A percentile compares a stretch with the other conserved stretches of the same genome.
These are phyloP conservation scores for Medicago truncatula DNA, from an alignment of 306 rosid species.

Conservation along the genomic window MtrunA17r5.0-ANR NC_053045.1:54144501-54145000, in stretches of 20 bases:
- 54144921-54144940: too few relatives aligned
- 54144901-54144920: too few relatives aligned
- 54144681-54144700: slow-evolving; percentile 85
- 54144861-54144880: too few relatives aligned
- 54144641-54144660: slow-evolving; percentile 74
- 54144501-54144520: slow-evolving; percentile 84
- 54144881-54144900: too few relatives aligned
- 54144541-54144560: slow-evolving; percentile 91
- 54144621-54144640: slow-evolving; percentile 24
- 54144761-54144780: slow-evolving; percentile 88
- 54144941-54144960: too few relatives aligned
- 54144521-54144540: slow-evolving; percentile 73
- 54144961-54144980: too few relatives aligned
- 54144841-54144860: too few relatives aligned
- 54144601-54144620: slow-evolving; percentile 4
- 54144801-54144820: too few relatives aligned
- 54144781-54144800: neutral
- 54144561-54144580: slow-evolving; percentile 25
- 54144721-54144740: slow-evolving; percentile 89
- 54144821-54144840: too few relatives aligned
- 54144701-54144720: slow-evolving; percentile 79
- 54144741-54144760: slow-evolving; percentile 91
- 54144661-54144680: slow-evolving; percentile 66
- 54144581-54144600: slow-evolving; percentile 27
- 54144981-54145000: too few relatives aligned